These are phyloP conservation scores for Penicillium steckii DNA, from an alignment of 495 filamentous ascomycete genomes.

Conservation along the genomic window DNA sequence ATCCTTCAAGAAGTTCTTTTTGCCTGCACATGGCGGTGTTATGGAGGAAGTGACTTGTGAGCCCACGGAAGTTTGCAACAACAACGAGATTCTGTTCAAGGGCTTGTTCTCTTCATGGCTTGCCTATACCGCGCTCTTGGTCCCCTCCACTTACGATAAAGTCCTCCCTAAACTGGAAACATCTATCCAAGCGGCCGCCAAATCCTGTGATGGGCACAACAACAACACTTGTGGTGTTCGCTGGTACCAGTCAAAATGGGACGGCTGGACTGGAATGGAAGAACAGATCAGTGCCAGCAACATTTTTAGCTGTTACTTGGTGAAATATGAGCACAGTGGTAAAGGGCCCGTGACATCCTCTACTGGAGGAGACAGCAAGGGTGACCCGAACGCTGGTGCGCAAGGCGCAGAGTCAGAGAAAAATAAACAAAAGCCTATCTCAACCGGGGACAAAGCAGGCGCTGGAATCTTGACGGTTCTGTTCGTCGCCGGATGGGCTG, in stretches of 20 bases:
- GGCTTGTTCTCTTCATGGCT: conserved; percentile 77
- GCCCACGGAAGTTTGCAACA: conserved; percentile 53
- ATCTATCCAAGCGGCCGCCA: conserved; percentile 66
- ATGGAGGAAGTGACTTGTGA: conserved; percentile 73
- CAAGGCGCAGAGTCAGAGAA: neutral
- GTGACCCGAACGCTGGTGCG: conserved; percentile 15
- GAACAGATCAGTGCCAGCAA: conserved; percentile 54
- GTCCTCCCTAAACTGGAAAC: conserved; percentile 65
- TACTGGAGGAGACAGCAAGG: conserved; percentile 23
- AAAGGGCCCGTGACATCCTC: conserved; percentile 12
- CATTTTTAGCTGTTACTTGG: conserved; percentile 43
- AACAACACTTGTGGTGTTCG: conserved; percentile 72
- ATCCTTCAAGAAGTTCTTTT: conserved; percentile 46
- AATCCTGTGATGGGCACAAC: conserved; percentile 59
- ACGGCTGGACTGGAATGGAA: conserved; percentile 60
- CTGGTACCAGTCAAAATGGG: conserved; percentile 64
- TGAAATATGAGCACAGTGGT: conserved; percentile 19
- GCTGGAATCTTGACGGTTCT: conserved; percentile 42
- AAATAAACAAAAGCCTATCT: neutral
- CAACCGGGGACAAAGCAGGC: conserved; percentile 14
- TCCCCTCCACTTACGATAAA: conserved; percentile 54
- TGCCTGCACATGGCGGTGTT: conserved; percentile 42
- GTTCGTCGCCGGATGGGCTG: conserved; percentile 27
- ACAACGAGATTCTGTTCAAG: conserved; percentile 79
- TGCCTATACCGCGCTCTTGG: conserved; percentile 65